A percentile compares a stretch with the other conserved stretches of the same genome.
These are phyloP conservation scores for Wallacemonas sp. DNA, from an alignment of 208 protist species.

Conservation along the genomic window DNA sequence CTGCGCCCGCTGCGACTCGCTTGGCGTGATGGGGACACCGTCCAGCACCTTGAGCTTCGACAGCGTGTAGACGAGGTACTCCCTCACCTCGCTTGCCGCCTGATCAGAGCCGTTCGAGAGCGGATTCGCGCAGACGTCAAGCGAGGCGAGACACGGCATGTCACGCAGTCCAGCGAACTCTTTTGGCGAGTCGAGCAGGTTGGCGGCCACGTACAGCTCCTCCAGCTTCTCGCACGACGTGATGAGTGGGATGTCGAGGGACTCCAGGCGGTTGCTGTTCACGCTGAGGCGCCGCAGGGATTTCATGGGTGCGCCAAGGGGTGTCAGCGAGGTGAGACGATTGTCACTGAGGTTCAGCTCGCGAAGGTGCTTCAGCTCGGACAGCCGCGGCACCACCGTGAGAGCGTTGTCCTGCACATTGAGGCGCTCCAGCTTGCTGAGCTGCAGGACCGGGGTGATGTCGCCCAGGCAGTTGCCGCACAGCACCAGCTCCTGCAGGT, in stretches of 20 bases:
- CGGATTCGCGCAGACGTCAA: conserved; percentile 91
- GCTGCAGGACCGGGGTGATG: conserved; percentile 46
- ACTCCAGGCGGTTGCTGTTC: conserved; percentile 81
- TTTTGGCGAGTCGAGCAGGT: conserved; percentile 65
- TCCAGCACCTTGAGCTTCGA: conserved; percentile 92
- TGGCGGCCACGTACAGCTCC: conserved; percentile 89
- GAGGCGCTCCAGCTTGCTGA: conserved; percentile 52
- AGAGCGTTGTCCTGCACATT: conserved; percentile 81
- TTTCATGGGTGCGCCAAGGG: conserved; percentile 41
- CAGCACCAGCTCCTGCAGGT: conserved; percentile 46
- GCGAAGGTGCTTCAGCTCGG: conserved; percentile 32
- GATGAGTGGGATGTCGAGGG: conserved; percentile 50
- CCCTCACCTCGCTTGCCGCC: conserved; percentile 48
- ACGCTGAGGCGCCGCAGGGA: conserved; percentile 80
- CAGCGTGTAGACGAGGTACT: conserved; percentile 92
- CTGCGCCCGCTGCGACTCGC: conserved; percentile 55
- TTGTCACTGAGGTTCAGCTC: conserved; percentile 82
- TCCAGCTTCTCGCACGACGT: conserved; percentile 40
- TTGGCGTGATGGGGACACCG: conserved; percentile 57
- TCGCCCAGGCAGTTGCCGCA: conserved; percentile 55
- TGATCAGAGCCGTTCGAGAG: conserved; percentile 21
- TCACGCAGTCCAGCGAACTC: conserved; percentile 77
- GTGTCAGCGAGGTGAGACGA: conserved; percentile 36
- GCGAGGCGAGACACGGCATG: conserved; percentile 82
- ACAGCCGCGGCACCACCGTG: conserved; percentile 40